Conservation (phyloP, 768 basidiomycete species). For the Boletus coccyginus region DNA sequence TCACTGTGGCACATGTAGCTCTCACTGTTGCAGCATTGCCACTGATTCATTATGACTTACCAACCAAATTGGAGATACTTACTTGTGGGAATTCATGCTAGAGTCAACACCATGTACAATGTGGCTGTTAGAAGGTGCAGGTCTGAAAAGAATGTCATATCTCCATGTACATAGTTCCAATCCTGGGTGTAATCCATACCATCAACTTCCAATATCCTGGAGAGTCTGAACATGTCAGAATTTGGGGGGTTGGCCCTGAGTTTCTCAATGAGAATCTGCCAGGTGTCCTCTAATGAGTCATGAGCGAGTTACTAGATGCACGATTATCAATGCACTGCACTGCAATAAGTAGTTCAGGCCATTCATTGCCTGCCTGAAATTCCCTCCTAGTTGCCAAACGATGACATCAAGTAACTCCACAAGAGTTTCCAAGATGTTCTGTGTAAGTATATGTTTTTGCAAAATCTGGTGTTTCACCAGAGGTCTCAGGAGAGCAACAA, state of each 20-base stretch:
- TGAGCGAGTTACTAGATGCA: neutral
- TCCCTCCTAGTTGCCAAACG: neutral
- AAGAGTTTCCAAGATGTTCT: slow-evolving; percentile 10
- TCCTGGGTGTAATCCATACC: neutral
- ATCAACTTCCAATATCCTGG: slow-evolving; percentile 10
- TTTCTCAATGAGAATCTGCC: slow-evolving; percentile 2
- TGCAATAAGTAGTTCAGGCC: slow-evolving; percentile 17
- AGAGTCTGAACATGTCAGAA: slow-evolving; percentile 7
- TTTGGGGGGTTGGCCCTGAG: neutral
- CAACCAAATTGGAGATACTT: neutral
- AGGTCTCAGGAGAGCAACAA: slow-evolving; percentile 22
- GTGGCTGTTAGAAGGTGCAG: slow-evolving; percentile 9
- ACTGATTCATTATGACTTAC: no score
- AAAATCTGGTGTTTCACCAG: slow-evolving; percentile 16
- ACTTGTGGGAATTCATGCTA: slow-evolving; percentile 20
- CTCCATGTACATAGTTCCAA: no score
- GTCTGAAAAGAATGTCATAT: slow-evolving; percentile 4
- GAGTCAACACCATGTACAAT: slow-evolving; percentile 15
- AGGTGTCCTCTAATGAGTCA: slow-evolving; percentile 9
- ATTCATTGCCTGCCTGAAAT: slow-evolving; percentile 23
- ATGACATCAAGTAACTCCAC: slow-evolving; percentile 15
- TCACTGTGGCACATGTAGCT: slow-evolving; percentile 3
- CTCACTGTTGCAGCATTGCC: neutral
- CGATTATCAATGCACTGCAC: slow-evolving; percentile 11
- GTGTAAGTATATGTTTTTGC: slow-evolving; percentile 13